Evolutionary conservation across 2,329 filamentous ascomycete genomes (phyloP), one percentile per base, ranked within the genome.

Genomic region (Colletotrichum sp.): DNA sequence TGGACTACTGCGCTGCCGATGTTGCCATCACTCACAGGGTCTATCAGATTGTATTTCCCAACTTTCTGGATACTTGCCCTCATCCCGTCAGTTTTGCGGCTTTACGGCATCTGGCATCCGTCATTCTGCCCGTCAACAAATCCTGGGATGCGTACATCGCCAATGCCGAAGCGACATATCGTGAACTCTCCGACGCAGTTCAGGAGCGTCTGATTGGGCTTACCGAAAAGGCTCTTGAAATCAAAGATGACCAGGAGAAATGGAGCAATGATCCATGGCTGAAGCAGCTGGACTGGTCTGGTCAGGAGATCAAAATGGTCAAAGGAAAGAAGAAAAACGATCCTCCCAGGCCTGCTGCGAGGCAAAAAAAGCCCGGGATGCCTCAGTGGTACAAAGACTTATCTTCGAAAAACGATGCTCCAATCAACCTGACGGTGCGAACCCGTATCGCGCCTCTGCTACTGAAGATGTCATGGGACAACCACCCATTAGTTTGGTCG

Each of bases 11-110:
- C 82, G 97, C 97, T 14, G 95, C 95, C 2, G 97, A 99, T 86
- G 97, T 99, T 21, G 92, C 93, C 43, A 93, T 98, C 79, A 99
- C 97, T 0, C 97, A 99, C 81, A 92, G 93, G 64, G 95, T 99
- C n/a, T 99, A 96, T 85, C 93, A 95, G 82, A 95, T 95, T 75
- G 96, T 99, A 2, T 97, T 99, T 78, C 95, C 96, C 1, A 94
- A 94, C 74, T 99, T 98, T 80, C 87, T 98, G 24, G 89, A 95
- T 60, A 95, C 95, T 30, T 99, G 97, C 82, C 97, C 97, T 1
- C 98, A 99, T 84, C 97, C 97, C 0, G 97, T 99, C 81, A 99
- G 96, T 85, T 99, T 99, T 81, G 96, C 95, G 4, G 97, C 97
- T 3, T 89, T 99, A 21, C 92, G 97, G 18, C 97, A 99, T 83